phyloP scores from a whole-genome alignment of 176 grass and related monocot genomes.

The Metroxylon sagu region DNA sequence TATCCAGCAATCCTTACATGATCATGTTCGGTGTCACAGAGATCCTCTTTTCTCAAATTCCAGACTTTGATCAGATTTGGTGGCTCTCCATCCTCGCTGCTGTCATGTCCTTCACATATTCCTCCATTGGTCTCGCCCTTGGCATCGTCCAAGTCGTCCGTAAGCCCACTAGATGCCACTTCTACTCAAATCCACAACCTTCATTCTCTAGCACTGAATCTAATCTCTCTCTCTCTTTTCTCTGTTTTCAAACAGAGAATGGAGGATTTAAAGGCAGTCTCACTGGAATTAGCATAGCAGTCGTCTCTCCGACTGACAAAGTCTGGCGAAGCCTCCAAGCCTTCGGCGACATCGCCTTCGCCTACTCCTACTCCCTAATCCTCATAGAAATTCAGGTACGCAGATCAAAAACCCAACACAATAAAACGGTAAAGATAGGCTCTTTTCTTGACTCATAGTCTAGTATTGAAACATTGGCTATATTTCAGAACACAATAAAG shows the following conservation, averaged over 20 bases:
- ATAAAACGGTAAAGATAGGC: background rate
- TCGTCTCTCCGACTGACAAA: slow-evolving; percentile 64
- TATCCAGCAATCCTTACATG: slow-evolving; percentile 86
- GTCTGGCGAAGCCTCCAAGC: slow-evolving; percentile 97
- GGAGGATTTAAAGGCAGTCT: slow-evolving; percentile 60
- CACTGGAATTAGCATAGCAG: slow-evolving; percentile 84
- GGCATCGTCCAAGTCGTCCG: slow-evolving; percentile 70
- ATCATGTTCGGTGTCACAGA: slow-evolving; percentile 75
- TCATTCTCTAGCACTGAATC: no score
- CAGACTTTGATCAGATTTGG: slow-evolving; percentile 84
- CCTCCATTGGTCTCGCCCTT: slow-evolving; percentile 62
- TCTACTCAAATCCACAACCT: background rate
- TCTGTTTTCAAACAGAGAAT: slow-evolving; percentile 31
- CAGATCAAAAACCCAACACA: background rate
- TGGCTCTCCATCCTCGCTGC: slow-evolving; percentile 90
- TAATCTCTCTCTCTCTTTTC: background rate
- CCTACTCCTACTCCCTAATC: slow-evolving; percentile 97
- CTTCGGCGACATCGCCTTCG: slow-evolving; percentile 95
- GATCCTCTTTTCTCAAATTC: slow-evolving; percentile 94
- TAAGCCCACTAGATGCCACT: slow-evolving; percentile 3
- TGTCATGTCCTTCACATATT: slow-evolving; percentile 98
- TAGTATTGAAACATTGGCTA: background rate
- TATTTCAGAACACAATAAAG: slow-evolving; percentile 32
- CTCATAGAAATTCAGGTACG: slow-evolving; percentile 87
- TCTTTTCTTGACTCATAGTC: no score